These are phyloP conservation scores for Amanita muscaria DNA, from an alignment of 768 basidiomycete species.

Conservation along the genomic window DNA sequence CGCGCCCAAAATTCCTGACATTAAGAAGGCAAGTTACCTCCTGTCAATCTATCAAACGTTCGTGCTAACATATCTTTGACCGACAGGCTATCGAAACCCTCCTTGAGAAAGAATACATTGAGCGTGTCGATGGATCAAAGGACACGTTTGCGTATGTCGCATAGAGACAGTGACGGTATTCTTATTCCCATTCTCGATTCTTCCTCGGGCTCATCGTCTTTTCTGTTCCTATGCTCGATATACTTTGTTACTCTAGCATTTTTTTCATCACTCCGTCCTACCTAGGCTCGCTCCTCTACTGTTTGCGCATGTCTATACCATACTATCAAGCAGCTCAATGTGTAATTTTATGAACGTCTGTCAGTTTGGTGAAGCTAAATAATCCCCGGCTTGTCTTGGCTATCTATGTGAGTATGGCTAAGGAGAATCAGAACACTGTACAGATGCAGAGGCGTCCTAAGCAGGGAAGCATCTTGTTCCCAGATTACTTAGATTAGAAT, in stretches of 20 bases:
- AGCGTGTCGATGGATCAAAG: conserved; percentile 84
- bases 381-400: too few relatives aligned
- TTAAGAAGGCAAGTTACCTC: conserved; percentile 74
- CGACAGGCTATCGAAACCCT: conserved; percentile 82
- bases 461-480: too few relatives aligned
- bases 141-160: conserved; percentile 82
- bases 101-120: conserved; percentile 96
- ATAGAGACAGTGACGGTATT: conserved; percentile 22
- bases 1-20: conserved; percentile 89
- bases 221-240: conserved; percentile 7
- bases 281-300: not conserved
- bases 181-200: too few relatives aligned
- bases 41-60: not conserved
- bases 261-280: not conserved
- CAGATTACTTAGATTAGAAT: too few relatives aligned
- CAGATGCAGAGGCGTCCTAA: too few relatives aligned
- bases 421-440: too few relatives aligned
- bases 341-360: conserved; percentile 2
- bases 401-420: too few relatives aligned
- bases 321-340: conserved; percentile 1
- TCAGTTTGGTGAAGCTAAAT: too few relatives aligned
- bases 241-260: conserved; percentile 2
- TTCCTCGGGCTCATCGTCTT: not conserved
- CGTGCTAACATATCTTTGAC: conserved; percentile 12
- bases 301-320: not conserved